Base-by-base conservation (phyloP, 2,329 filamentous ascomycete species). In the Scytalidium lignicola region DNA sequence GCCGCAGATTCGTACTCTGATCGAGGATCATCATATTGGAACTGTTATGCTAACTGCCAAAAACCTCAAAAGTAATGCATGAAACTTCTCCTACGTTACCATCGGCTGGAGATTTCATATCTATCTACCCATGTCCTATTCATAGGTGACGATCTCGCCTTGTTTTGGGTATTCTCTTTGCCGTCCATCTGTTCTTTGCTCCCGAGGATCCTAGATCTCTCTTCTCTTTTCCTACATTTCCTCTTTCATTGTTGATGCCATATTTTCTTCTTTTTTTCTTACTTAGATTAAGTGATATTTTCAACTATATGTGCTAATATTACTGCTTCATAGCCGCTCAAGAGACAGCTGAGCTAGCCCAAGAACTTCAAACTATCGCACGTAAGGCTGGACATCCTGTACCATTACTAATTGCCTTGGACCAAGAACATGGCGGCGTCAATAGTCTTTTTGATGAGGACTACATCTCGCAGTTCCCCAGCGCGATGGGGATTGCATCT, bases 391-490 rank as follows among this genome's bases (percentile, higher is more conserved):
- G 92, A 18, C 92, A 97, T 67, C 86, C 88, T 2, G 85, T 92
- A 2, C 93, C 93, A 2, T 73, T 99, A 17, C 75, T 95, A 48
- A 96, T 99, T 59, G 91, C 88, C 37, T 74, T 97, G 32, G 93
- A 97, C 64, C 93, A 99, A 66, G 93, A 99, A 67, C 97, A 99
- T 81, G 93, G 93, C 55, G 91, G 92, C 2, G 92, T 96, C 66
- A 97, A 96, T 72, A 96, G 90, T 69, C 78, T 97, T 2, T 96
- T 95, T 62, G 92, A 97, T 66, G 90, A 96, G 59, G 89, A 93
- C 62, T 93, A 91, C 65, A 92, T 97, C 58, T 90, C 90, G 57
- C 93, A 97, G 65, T 99, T 96, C 59, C 93, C 93, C 8, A 96
- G 91, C 62, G 88, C 92, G 54, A 97, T 99, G 92, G 92, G 91